phyloP scores from a whole-genome alignment of 2,329 filamentous ascomycete species.

The Sporothrix sp. region DNA sequence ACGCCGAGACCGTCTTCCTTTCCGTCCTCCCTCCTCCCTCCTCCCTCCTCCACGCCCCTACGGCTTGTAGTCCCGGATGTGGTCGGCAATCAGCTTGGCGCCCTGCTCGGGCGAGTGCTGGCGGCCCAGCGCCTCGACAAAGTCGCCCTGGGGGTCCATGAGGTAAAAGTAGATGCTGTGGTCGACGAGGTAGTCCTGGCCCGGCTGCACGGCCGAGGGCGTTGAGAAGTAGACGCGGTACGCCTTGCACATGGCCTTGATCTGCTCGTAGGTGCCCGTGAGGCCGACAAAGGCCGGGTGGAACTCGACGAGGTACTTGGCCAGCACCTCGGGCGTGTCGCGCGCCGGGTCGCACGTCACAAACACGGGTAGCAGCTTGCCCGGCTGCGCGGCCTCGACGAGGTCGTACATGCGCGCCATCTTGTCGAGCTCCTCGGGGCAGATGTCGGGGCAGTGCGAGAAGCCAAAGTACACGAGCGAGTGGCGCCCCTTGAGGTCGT shows the following conservation, averaged over 20 bases:
- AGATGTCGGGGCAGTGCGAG: conserved; percentile 96
- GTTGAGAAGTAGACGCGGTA: conserved; percentile 98
- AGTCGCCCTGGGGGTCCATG: conserved; percentile 97
- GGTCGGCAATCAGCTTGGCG: conserved; percentile 72
- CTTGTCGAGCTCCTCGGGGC: conserved; percentile 97
- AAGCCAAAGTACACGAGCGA: conserved; percentile 92
- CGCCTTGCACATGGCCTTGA: conserved; percentile 88
- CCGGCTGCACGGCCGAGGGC: conserved; percentile 75
- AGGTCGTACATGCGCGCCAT: conserved; percentile 93
- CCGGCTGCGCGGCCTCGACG: conserved; percentile 42
- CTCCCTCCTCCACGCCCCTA: background rate
- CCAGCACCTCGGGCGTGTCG: conserved; percentile 76
- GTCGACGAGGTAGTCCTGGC: conserved; percentile 94
- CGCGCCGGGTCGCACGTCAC: conserved; percentile 92
- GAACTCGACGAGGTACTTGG: conserved; percentile 83
- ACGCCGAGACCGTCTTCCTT: too few relatives aligned
- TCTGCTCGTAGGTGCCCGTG: conserved; percentile 86
- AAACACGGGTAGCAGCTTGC: conserved; percentile 66
- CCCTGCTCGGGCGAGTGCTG: conserved; percentile 87
- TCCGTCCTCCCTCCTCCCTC: background rate
- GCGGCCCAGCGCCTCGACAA: conserved; percentile 90
- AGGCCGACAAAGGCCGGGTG: conserved; percentile 77
- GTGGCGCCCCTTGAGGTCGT: conserved; percentile 80
- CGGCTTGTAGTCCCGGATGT: conserved; percentile 57
- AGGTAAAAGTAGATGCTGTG: conserved; percentile 99